These are phyloP conservation scores for Canavalia gladiata DNA, from an alignment of 306 rosid species.

Conservation along the genomic window DNA sequence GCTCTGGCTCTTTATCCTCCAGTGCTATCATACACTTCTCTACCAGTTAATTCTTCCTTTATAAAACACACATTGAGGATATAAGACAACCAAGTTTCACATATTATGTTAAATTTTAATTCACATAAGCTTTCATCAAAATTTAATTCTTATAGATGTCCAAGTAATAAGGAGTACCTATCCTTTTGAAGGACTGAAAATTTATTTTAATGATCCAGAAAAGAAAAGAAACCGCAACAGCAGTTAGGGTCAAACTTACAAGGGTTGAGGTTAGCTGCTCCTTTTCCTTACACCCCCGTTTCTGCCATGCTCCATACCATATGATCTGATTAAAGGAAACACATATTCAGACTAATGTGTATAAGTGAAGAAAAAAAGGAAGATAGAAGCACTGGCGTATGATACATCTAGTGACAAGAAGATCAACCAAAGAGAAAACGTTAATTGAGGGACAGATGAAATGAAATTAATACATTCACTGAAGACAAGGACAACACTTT, in stretches of 20 bases:
- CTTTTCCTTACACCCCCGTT: constrained; percentile 63
- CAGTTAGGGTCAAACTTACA: constrained; percentile 58
- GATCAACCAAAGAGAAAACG: neutral
- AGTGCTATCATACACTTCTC: too few species aligned
- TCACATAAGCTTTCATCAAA: neutral
- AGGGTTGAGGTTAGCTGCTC: constrained; percentile 61
- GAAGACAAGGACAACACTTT: constrained; percentile 11
- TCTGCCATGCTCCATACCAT: constrained; percentile 93
- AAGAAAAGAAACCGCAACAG: neutral
- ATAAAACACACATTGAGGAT: too few species aligned
- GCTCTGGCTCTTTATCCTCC: too few species aligned
- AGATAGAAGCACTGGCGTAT: neutral
- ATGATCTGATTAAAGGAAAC: constrained; percentile 66
- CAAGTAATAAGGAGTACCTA: too few species aligned
- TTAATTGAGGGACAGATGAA: neutral
- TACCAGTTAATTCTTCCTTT: too few species aligned
- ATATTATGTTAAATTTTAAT: too few species aligned
- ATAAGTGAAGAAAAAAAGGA: neutral
- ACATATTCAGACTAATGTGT: neutral
- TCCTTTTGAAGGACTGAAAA: neutral
- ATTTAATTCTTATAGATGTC: neutral
- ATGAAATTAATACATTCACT: neutral
- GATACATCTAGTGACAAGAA: constrained; percentile 5
- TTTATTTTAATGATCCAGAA: neutral
- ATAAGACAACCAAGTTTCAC: too few species aligned